Base-by-base conservation (phyloP, 345 rosid species). In the Lumnitzera racemosa region DNA sequence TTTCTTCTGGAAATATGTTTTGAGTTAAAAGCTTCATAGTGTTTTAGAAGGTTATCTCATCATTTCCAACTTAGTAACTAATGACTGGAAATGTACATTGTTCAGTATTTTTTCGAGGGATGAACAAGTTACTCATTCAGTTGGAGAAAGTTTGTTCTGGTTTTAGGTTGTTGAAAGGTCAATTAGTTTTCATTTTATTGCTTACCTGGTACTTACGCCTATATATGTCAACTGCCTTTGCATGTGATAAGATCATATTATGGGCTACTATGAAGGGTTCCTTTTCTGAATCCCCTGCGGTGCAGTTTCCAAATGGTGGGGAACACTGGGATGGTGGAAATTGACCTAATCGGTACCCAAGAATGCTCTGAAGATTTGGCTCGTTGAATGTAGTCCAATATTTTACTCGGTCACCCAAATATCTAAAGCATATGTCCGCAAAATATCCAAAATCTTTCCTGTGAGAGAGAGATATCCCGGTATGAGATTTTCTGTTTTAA, bases 271-370 rank as follows among this genome's bases (percentile, higher is more conserved):
- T 63, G 31, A 85, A 71, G 29, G 86, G 82, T 67, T 85, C 88
- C 2, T 17, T 71, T 50, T 77, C 72, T 0, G 91, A 88, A 59
- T 77, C 73, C 27, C 87, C 86, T 53, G 5, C 8, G 15, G 69
- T 64, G 4, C 91, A 85, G 69, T 85, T 81, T 16, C 87, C 86
- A 36, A 85, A 85, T 13, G 65, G 46, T 36, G 62, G 67, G 48
- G 89, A 85, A 62, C 91, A 85, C 15, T 68, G 89, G 53, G 83
- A 66, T 29, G 89, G 91, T 48, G 91, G 91, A 67, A 48, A 79
- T 24, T 41, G 51, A 16, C 96, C 96, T 47, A 46, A 63, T 65
- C 79, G 66, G 24, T 83, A 88, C 15, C 88, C 81, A 12, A 72
- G 61, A 50, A 64, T 56, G 25, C 61, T 83, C 47, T 61, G 80